phyloP scores from a whole-genome alignment of 441 rosid species.

The Bocquillonia castaneifolia region DNA sequence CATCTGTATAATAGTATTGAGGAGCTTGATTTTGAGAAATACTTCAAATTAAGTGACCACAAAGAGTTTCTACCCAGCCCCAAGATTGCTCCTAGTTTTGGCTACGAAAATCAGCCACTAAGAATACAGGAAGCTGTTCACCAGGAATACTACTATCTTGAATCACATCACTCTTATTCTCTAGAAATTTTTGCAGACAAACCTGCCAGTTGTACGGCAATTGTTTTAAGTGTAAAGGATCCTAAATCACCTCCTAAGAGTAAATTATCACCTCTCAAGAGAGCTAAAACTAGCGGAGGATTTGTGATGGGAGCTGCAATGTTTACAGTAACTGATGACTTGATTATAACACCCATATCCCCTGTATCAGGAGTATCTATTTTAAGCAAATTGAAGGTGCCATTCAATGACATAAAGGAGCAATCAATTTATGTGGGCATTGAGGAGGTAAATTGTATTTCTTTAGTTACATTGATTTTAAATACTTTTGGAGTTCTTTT shows the following conservation, averaged over 20 bases:
- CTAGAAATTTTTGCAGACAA: neutral
- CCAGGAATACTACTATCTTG: neutral
- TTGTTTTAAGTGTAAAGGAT: conserved; percentile 5
- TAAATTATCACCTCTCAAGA: too few species aligned
- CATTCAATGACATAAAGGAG: conserved; percentile 19
- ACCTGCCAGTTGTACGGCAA: rapidly evolving
- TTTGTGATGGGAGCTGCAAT: conserved; percentile 15
- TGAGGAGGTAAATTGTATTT: conserved; percentile 6
- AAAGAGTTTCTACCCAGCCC: conserved; percentile 23
- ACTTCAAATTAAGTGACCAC: conserved; percentile 12
- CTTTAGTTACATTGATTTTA: neutral
- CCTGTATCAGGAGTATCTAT: neutral
- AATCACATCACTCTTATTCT: neutral
- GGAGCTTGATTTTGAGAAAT: conserved; percentile 16
- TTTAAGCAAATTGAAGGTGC: conserved; percentile 10
- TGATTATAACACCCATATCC: conserved; percentile 17
- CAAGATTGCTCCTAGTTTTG: conserved; percentile 23
- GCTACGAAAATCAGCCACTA: conserved; percentile 13
- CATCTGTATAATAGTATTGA: conserved; percentile 20
- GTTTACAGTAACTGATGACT: conserved; percentile 23
- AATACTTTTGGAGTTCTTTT: too few species aligned
- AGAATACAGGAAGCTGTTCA: conserved; percentile 17
- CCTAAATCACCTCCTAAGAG: conserved; percentile 1
- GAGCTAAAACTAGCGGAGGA: neutral
- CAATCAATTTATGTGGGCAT: conserved; percentile 4